Conservation (phyloP, 2,329 filamentous ascomycete genomes). For the Thyridium curvatum region DNA sequence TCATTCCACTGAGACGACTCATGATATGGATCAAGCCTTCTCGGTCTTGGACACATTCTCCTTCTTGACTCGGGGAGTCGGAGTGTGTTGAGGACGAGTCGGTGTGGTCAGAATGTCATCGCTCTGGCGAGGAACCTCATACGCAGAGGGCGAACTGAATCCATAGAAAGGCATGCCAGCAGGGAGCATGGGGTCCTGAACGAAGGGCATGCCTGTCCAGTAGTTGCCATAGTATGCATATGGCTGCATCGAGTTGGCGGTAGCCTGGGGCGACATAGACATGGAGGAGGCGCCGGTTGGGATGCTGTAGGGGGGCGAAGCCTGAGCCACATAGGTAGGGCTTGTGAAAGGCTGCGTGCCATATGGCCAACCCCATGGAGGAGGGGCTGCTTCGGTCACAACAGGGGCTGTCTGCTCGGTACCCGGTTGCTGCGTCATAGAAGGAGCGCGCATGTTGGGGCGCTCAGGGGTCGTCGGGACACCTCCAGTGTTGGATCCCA, state of each 20-base stretch:
- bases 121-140: neutral
- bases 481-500: neutral
- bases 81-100: neutral
- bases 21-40: neutral
- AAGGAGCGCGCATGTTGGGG: neutral
- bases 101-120: neutral
- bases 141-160: neutral
- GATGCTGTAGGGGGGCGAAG: too few relatives aligned
- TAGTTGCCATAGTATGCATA: slow-evolving; percentile 2
- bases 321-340: too few relatives aligned
- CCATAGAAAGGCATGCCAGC: neutral
- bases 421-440: neutral
- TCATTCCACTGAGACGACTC: neutral
- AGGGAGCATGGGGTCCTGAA: neutral
- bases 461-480: neutral
- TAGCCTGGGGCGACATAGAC: neutral
- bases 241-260: neutral
- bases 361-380: neutral
- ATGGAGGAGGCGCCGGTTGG: neutral
- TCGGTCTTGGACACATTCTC: neutral
- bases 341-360: neutral
- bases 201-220: slow-evolving; percentile 1
- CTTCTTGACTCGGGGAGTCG: neutral
- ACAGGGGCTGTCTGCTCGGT: neutral
- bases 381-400: neutral